Conservation (phyloP, 2,329 filamentous ascomycete genomes). For the Magnaporthales sp. region DNA sequence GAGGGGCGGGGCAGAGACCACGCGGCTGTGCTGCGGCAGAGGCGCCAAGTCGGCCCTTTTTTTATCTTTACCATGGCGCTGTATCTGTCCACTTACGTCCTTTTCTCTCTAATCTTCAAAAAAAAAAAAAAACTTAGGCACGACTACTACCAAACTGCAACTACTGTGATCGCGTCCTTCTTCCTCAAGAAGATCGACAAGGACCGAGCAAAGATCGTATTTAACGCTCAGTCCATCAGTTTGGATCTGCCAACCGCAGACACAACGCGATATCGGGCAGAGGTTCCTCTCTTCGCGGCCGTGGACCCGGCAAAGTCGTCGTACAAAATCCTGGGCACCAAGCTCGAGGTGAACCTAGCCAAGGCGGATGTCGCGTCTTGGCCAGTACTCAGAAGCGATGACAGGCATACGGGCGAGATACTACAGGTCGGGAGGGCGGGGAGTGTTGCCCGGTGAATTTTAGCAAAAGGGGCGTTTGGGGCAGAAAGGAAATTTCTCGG, state of each 20-base stretch:
- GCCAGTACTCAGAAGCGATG: constrained; percentile 77
- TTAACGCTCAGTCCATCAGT: constrained; percentile 52
- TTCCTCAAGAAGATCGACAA: constrained; percentile 98
- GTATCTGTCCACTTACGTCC: neutral
- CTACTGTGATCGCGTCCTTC: constrained; percentile 78
- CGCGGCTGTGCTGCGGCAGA: neutral
- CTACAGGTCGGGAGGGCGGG: constrained; percentile 82
- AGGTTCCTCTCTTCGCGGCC: constrained; percentile 64
- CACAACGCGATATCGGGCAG: constrained; percentile 69
- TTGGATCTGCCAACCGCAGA: constrained; percentile 85
- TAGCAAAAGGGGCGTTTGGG: neutral
- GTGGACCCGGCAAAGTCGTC: constrained; percentile 70
- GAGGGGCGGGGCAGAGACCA: neutral
- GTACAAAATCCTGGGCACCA: constrained; percentile 80
- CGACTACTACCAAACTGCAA: constrained; percentile 91
- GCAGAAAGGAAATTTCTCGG: neutral
- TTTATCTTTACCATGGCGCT: neutral
- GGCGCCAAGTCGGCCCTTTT: neutral
- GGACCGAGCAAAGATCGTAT: constrained; percentile 62
- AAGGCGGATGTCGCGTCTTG: constrained; percentile 70
- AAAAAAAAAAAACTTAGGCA: constrained; percentile 38
- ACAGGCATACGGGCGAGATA: constrained; percentile 62
- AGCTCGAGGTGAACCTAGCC: constrained; percentile 70
- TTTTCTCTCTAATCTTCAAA: neutral
- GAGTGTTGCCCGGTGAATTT: constrained; percentile 13